Evolutionary conservation across 805 yeast species (phyloP), one percentile per base, ranked within the genome.

Genomic region (Sugiyamaella lignohabitans): DNA sequence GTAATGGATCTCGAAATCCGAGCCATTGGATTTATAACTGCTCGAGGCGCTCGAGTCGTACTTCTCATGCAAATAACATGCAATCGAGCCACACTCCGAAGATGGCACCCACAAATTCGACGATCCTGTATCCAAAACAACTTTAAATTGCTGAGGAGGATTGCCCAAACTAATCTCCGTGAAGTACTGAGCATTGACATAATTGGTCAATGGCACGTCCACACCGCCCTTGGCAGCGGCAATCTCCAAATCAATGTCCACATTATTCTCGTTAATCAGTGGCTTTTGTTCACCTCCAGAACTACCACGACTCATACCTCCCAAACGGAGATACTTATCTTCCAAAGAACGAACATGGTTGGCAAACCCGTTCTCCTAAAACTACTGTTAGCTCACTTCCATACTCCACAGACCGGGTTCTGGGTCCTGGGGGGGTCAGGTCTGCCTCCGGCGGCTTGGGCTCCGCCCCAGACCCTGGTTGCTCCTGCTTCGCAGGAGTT

Each of bases 91-190:
- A 72, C 98, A 93, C 55, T 86, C 88, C 38, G 74, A 56, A 51
- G 94, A 78, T 46, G 98, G 98, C 53, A 93, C 87, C 98, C 98
- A 93, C 71, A 93, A 74, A 69, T 93, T 93, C 39, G 97, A 85
- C 39, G 96, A 86, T 36, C 98, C 98, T 21, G 98, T 91, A 68
- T 93, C 98, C 61, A 93, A 74, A 53, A 93, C 80, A 43, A 93
- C 98, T 74, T 91, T 91, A 70, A 93, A 93, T 16, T 77, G 65
- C 72, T 93, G 98, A 42, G 85, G 87, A 6, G 98, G 98, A 36
- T 96, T 84, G 57, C 98, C 98, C 49, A 93, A 61, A 48, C 80
- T 73, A 59, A 93, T 85, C 62, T 91, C 97, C 38, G 98, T 84
- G 66, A 76, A 93, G 70, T 93, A 91, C 71, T 93, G 98, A 38